Base-by-base conservation (phyloP, 805 yeast genomes). In the Starmerella bacillaris region DNA sequence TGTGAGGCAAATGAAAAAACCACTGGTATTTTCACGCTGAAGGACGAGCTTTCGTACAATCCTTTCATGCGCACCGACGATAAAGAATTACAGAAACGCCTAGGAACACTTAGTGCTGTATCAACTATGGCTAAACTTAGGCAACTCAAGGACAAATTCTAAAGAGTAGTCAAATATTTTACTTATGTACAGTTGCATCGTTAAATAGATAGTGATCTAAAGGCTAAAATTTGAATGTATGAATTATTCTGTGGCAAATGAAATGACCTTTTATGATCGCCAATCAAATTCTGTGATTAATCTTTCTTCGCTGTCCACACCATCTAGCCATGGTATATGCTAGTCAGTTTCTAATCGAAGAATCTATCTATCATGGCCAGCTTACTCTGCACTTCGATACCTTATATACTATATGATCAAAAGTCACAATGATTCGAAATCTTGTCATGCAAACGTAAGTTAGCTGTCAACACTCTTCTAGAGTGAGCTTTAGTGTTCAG, bases 11-110 rank as follows among this genome's bases (percentile, higher is more conserved):
- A 78, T 54, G 93, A 80, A 48, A 58, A 65, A 30, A 74, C 92
- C n/a, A 74, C 95, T 0, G 98, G 98, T 1, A 53, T 51, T 22
- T 84, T 80, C 58, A 82, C 95, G 3, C 67, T 89, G 38, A 70
- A 65, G 4, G 94, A 89, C 51, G 98, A 89, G 55, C 37, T 72
- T 41, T 54, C 61, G 32, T 77, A 71, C 59, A 89, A 89, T 55
- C 98, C 98, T 18, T 89, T 89, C 59, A 74, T 86, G 83, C 70
- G 79, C 50, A 57, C 78, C 12, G 53, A 57, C 22, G 92, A 84
- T 48, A 70, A 74, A 0, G 59, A 58, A 18, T 72, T 89, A 8
- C 60, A 69, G 44, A 50, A 59, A 30, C 69, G 72, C 12, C 68
- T 83, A 0, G 78, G 78, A 0, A 61, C 60, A 24, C 39, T 55